Evolutionary conservation across 768 basidiomycete genomes (phyloP), one percentile per base, ranked within the genome.

Genomic region (Boletus barrowsii): DNA sequence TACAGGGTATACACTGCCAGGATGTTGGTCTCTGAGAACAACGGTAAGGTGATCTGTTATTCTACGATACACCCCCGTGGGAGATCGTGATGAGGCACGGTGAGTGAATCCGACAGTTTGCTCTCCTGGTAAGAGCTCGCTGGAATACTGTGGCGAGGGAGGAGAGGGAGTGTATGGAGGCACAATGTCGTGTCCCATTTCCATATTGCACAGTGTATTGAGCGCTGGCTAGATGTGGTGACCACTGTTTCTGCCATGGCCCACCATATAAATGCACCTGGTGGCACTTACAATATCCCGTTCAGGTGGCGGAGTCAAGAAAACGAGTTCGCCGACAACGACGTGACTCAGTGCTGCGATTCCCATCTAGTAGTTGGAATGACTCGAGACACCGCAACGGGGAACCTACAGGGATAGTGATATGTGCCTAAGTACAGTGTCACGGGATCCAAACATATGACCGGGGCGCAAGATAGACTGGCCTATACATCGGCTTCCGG

Each of bases 71-170:
- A 61, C 57, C 15, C 62, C 65, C 1, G 41, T 51, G 11, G 39
- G 55, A 39, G 45, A 20, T 47, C 35, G 60, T 7, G 58, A 48
- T 4, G 46, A 29, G 24, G 22, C 24, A 15, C 53, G 53, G 17
- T 47, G 80, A 3, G 77, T 77, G 43, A 73, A 75, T 36, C 80
- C 77, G 3, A 87, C 72, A 3, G 73, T 72, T 52, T 70, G 72
- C 59, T 88, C 86, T 42, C 77, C 80, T 10, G 67, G 70, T 2
- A 73, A 65, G 47, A 77, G 83, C 42, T 76, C 72, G 32, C 60
- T 74, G 43, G 86, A 82, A 64, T 88, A 88, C 0, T 63, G 57
- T 0, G 86, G 86, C 1, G 79, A 75, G 11, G 81, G 78, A 0
- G 69, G 64, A 3, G 83, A 78, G 4, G 80, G 75, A 0, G 81